Evolutionary conservation across 164 flowering plant genomes (phyloP).

Genomic region (Tetrastigma voinierianum): DNA sequence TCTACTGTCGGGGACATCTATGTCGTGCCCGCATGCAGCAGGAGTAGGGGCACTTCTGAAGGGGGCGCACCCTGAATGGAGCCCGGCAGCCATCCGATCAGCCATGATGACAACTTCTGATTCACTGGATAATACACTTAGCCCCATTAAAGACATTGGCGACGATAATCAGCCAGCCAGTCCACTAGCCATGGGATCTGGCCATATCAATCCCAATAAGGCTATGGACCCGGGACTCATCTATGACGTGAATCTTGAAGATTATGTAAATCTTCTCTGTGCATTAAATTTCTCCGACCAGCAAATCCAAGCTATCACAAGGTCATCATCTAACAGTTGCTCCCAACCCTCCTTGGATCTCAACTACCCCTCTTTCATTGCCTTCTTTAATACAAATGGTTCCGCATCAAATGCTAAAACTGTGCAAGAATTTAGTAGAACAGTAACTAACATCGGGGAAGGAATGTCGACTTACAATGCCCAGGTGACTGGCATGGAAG

Average conservation of each 20-base stretch:
- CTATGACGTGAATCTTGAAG: constrained; percentile 40
- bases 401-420: constrained; percentile 11
- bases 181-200: constrained; percentile 69
- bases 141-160: constrained; percentile 40
- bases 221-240: constrained; percentile 75
- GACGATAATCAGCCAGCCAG: constrained; percentile 23
- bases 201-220: constrained; percentile 63
- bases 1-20: constrained; percentile 65
- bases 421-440: constrained; percentile 40
- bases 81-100: constrained; percentile 70
- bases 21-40: constrained; percentile 71
- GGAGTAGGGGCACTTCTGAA: constrained; percentile 65
- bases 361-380: constrained; percentile 75
- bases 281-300: constrained; percentile 43
- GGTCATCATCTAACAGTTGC: constrained; percentile 25
- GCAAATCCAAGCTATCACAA: constrained; percentile 45
- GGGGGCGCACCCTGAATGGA: constrained; percentile 64
- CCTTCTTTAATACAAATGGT: constrained; percentile 28
- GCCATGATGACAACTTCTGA: constrained; percentile 73
- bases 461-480: constrained; percentile 39
- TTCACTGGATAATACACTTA: constrained; percentile 34
- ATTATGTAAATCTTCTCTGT: constrained; percentile 56
- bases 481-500: constrained; percentile 32
- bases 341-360: constrained; percentile 45
- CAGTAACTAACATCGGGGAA: constrained; percentile 60